Evolutionary conservation across 2,329 filamentous ascomycete species (phyloP).

Genomic region (Colletotrichum liaoningense): DNA sequence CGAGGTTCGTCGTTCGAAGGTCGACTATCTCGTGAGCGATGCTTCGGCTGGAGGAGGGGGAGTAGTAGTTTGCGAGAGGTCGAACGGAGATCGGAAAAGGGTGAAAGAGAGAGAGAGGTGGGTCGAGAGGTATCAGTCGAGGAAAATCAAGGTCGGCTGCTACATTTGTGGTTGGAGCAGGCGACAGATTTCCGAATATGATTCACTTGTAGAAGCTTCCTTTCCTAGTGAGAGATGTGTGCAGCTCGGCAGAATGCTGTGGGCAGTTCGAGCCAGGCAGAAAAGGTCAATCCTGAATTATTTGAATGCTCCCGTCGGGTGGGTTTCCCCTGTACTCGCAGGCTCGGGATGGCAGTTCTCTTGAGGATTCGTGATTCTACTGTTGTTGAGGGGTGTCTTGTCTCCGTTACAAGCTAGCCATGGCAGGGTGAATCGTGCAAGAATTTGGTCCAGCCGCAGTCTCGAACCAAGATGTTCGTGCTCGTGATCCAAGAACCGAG

Average conservation of each 20-base stretch:
- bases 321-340: not conserved
- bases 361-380: not conserved
- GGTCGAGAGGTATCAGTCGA: not conserved
- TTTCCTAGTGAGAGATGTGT: not conserved
- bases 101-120: not conserved
- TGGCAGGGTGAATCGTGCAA: slow-evolving; percentile 2
- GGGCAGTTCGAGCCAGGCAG: not conserved
- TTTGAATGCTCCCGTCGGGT: not conserved
- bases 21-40: not conserved
- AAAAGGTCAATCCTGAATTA: not conserved
- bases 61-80: not conserved
- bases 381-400: not conserved
- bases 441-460: not conserved
- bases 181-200: not conserved
- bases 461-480: not conserved
- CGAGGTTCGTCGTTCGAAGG: not conserved
- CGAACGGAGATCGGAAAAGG: not conserved
- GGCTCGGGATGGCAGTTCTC: not conserved
- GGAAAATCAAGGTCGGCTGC: not conserved
- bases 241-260: not conserved
- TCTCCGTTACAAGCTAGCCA: slow-evolving; percentile 16
- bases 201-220: slow-evolving; percentile 3
- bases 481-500: not conserved
- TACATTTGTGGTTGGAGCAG: slow-evolving; percentile 21
- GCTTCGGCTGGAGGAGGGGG: not conserved